Evolutionary conservation across 2,329 filamentous ascomycete genomes (phyloP).

Genomic region (Capronia americana): DNA sequence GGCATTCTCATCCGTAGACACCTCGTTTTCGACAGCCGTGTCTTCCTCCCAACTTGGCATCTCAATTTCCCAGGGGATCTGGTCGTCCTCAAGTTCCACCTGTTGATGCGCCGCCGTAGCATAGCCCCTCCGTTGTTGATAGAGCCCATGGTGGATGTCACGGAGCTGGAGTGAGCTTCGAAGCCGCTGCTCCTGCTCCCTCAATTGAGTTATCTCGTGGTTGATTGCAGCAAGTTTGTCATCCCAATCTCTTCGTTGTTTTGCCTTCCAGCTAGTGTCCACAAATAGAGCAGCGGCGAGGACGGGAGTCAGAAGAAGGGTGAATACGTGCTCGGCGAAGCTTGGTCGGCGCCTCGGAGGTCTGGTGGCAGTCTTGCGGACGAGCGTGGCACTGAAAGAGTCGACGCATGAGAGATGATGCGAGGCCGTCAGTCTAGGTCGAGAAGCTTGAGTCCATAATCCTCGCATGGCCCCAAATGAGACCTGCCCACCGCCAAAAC

Average conservation of each 20-base stretch:
- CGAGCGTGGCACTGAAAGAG: constrained; percentile 20
- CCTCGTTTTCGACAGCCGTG: background rate
- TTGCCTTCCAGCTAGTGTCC: constrained; percentile 38
- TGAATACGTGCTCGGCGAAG: constrained; percentile 37
- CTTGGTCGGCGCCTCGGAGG: constrained; percentile 31
- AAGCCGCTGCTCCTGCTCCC: constrained; percentile 32
- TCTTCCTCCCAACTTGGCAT: constrained; percentile 23
- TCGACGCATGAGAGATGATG: constrained; percentile 21
- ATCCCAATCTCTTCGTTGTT: constrained; percentile 39
- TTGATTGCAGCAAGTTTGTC: constrained; percentile 32
- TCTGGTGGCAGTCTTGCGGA: constrained; percentile 33
- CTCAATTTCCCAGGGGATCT: constrained; percentile 20
- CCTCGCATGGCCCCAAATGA: constrained; percentile 32
- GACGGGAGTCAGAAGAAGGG: constrained; percentile 36
- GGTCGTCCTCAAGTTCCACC: constrained; percentile 9
- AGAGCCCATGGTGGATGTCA: constrained; percentile 21
- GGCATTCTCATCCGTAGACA: background rate
- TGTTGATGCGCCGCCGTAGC: constrained; percentile 25
- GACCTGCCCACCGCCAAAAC: background rate
- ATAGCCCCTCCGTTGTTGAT: constrained; percentile 31
- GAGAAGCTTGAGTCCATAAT: constrained; percentile 35
- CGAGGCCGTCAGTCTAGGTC: constrained; percentile 31
- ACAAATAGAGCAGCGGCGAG: constrained; percentile 37
- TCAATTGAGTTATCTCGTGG: constrained; percentile 33
- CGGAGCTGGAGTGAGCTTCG: constrained; percentile 30